Percentiles rank a stretch among this genome's conserved stretches.
phyloP scores from a whole-genome alignment of 441 rosid species.

The Bocquillonia castaneifolia region DNA sequence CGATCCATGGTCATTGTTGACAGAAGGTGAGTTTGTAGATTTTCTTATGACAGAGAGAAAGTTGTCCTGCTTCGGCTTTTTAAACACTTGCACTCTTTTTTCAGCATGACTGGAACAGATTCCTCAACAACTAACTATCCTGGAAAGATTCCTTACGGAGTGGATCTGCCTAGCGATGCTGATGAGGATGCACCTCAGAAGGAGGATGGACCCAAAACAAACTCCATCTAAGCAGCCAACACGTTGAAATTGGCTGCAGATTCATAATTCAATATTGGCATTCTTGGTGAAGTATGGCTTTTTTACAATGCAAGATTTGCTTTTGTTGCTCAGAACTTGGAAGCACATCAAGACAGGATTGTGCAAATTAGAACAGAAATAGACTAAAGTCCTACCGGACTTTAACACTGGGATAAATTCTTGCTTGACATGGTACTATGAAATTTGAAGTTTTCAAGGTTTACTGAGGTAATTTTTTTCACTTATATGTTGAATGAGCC shows the following conservation, averaged over 20 bases:
- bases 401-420: conserved; percentile 8
- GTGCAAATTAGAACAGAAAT: neutral
- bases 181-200: too few relatives aligned
- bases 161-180: conserved; percentile 48
- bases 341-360: neutral
- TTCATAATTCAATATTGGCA: neutral
- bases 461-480: neutral
- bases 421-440: neutral
- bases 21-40: conserved; percentile 43
- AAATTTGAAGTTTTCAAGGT: neutral
- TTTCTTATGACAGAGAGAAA: neutral
- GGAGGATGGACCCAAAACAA: conserved; percentile 28
- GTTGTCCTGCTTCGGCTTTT: neutral
- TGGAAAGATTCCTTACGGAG: conserved; percentile 71
- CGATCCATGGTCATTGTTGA: conserved; percentile 86
- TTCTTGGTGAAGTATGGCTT: conserved; percentile 16
- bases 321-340: neutral
- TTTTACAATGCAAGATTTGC: neutral
- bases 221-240: conserved; percentile 15
- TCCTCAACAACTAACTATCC: conserved; percentile 58
- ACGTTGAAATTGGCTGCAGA: neutral
- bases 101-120: conserved; percentile 72
- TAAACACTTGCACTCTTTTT: conserved; percentile 2
- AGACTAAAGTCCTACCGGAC: neutral
- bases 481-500: too few relatives aligned